These are phyloP conservation scores for Rhododendron kiyosumense DNA, from an alignment of 148 eudicot genomes.

Conservation along the genomic window DNA sequence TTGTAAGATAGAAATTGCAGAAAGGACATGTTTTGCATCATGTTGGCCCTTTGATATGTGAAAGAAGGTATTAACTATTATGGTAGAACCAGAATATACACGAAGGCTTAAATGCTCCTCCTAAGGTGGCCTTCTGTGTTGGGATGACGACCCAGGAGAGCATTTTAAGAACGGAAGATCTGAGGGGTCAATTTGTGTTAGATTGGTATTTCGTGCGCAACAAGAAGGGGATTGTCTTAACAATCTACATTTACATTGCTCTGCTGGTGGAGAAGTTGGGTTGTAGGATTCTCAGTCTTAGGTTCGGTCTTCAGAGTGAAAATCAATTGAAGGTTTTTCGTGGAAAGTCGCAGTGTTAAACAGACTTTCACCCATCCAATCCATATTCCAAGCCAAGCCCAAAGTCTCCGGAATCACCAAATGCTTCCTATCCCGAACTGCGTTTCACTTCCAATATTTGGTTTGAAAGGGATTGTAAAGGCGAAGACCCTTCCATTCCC, in stretches of 20 bases:
- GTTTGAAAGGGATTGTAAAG: too few relatives aligned
- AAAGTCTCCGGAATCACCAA: not conserved
- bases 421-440: not conserved
- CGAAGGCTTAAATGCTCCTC: not conserved
- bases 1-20: not conserved
- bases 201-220: not conserved
- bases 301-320: not conserved
- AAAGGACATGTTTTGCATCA: not conserved
- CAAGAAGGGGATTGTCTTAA: not conserved
- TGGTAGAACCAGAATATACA: not conserved
- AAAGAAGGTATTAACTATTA: not conserved
- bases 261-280: not conserved
- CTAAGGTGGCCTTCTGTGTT: not conserved
- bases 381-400: not conserved
- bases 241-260: not conserved
- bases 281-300: not conserved
- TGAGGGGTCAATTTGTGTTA: not conserved
- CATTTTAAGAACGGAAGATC: not conserved
- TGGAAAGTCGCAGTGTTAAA: not conserved
- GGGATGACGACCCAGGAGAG: not conserved
- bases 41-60: not conserved
- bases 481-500: not conserved
- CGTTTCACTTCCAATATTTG: not conserved
- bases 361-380: not conserved
- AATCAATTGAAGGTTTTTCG: not conserved